Evolutionary conservation across 2,329 filamentous ascomycete species (phyloP), one percentile per base, ranked within the genome.

Genomic region (Fusarium setosum): DNA sequence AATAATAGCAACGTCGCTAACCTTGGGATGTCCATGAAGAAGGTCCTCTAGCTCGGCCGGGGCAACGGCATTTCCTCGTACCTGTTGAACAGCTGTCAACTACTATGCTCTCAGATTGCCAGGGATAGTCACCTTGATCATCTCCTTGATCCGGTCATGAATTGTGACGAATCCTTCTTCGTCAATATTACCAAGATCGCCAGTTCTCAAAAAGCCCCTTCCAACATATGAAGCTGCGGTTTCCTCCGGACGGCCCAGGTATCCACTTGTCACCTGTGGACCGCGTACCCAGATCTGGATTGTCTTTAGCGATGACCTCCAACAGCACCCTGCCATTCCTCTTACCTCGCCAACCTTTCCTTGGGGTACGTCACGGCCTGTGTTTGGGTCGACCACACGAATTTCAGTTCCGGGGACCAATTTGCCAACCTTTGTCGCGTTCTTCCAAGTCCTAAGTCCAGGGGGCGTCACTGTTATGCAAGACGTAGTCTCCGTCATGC

Each of bases 401-500:
- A n/a, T n/a, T n/a, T n/a, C n/a, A n/a, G n/a, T n/a, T n/a, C n/a
- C 85, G 71, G 91, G 84, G 4, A 97, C 91, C 6, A 97, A 81
- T 76, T 95, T 89, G 20, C 84, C 75, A 1, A 97, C 92, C 69
- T 0, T 26, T 54, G 6, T 64, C 18, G 4, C 26, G 63, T 20
- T 68, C 59, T 11, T 61, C 47, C 12, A 48, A 71, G 29, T n/a
- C n/a, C 18, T 89, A 23, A 90, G 91, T 24, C 86, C 85, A 1
- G 92, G 80, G 0, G 92, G 88, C 70, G 96, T 93, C 0, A 88
- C 82, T 0, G 92, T 94, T 90, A 96, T 95, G 42, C 84, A 85
- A 77, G 86, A 80, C 26, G 83, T 84, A 1, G 93, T 96, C 79
- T 97, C 93, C 2, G 93, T 97, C 93, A 96, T 96, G 40, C 93